Percentiles rank a stretch among this genome's conserved stretches.
Conservation (phyloP, 768 basidiomycete species). For the Amanita muscaria region DNA sequence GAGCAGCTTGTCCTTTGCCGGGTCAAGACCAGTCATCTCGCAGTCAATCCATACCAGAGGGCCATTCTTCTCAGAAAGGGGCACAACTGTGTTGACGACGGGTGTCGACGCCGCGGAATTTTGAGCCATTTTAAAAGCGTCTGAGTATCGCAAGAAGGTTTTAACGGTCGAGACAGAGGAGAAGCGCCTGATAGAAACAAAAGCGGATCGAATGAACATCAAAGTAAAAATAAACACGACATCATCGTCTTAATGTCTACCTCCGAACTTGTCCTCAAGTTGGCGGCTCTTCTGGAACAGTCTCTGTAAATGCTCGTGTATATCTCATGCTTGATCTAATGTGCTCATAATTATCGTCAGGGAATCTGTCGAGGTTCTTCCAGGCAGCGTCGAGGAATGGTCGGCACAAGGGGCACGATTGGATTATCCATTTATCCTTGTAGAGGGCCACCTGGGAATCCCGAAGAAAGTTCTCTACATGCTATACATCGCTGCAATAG, state of each 20-base stretch:
- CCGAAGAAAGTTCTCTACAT: constrained; percentile 48
- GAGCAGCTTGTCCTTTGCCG: constrained; percentile 57
- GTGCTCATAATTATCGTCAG: constrained; percentile 16
- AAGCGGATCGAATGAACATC: not conserved
- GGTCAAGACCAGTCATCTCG: constrained; percentile 78
- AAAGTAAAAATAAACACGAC: not conserved
- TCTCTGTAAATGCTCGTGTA: constrained; percentile 5
- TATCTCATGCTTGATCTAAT: not conserved
- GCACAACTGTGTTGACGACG: no score
- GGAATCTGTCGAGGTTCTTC: constrained; percentile 51
- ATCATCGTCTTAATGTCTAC: not conserved
- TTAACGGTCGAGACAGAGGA: not conserved
- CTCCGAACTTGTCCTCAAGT: constrained; percentile 10
- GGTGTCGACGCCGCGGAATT: not conserved
- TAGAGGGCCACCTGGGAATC: constrained; percentile 55
- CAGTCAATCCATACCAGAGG: constrained; percentile 83
- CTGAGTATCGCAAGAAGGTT: not conserved
- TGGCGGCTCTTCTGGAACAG: constrained; percentile 21
- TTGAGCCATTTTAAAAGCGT: not conserved
- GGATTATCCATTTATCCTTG: constrained; percentile 43
- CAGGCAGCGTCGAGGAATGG: constrained; percentile 48
- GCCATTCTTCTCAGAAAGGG: constrained; percentile 43
- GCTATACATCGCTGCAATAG: constrained; percentile 39
- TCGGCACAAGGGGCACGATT: constrained; percentile 13
- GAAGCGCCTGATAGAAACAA: not conserved